phyloP scores from a whole-genome alignment of 2,329 filamentous ascomycete species.

The Trichocomaceae sp. region DNA sequence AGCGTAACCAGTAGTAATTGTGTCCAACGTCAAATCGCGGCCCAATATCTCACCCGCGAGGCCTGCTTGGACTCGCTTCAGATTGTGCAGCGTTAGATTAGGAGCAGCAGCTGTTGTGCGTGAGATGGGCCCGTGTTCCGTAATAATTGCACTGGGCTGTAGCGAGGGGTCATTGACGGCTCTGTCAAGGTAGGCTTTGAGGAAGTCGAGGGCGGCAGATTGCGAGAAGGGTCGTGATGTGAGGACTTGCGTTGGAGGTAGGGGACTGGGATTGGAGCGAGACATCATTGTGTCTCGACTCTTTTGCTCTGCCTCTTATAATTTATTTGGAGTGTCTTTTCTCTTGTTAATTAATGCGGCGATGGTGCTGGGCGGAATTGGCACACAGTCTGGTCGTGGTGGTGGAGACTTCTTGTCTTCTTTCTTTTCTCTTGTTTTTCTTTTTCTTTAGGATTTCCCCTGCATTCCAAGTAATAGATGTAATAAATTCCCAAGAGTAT shows the following conservation, averaged over 20 bases:
- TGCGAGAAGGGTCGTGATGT: slow-evolving; percentile 31
- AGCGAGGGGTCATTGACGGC: slow-evolving; percentile 37
- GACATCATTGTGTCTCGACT: slow-evolving; percentile 25
- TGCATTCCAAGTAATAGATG: not conserved
- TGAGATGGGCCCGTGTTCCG: slow-evolving; percentile 38
- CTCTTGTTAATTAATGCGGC: not conserved
- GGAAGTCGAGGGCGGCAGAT: slow-evolving; percentile 36
- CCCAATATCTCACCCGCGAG: slow-evolving; percentile 38
- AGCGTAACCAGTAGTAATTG: slow-evolving; percentile 17
- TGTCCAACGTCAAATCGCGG: slow-evolving; percentile 34
- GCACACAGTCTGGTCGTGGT: not conserved
- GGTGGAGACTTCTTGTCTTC: too few species aligned
- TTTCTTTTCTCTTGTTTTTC: not conserved
- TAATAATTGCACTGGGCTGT: slow-evolving; percentile 40
- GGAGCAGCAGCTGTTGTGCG: slow-evolving; percentile 36
- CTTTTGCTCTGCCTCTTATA: not conserved
- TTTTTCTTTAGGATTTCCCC: not conserved
- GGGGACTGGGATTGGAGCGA: slow-evolving; percentile 29
- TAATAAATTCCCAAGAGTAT: not conserved
- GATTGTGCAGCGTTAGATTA: slow-evolving; percentile 39
- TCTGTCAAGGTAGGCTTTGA: slow-evolving; percentile 38
- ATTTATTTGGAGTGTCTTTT: not conserved
- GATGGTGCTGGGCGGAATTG: not conserved
- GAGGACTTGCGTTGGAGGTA: slow-evolving; percentile 34
- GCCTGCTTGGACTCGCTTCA: slow-evolving; percentile 41